Evolutionary conservation across 2,329 filamentous ascomycete genomes (phyloP).

Genomic region (Ophiostoma tasmaniense): DNA sequence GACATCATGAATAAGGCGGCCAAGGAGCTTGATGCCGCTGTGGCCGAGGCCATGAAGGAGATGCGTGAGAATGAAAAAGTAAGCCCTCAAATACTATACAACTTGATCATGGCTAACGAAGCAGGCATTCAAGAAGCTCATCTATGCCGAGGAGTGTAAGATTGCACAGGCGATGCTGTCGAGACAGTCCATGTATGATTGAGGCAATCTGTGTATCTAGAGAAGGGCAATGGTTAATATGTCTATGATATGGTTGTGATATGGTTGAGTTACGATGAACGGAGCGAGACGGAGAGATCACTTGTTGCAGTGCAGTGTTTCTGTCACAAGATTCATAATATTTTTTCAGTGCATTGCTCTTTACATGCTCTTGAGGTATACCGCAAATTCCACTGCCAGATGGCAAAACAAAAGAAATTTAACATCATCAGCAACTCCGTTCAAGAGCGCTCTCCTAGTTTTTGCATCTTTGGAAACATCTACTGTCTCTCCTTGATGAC

Average conservation of each 20-base stretch:
- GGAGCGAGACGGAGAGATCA: background rate
- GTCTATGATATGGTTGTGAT: too few species aligned
- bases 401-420: background rate
- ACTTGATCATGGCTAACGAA: background rate
- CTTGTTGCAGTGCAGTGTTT: background rate
- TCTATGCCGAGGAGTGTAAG: slow-evolving; percentile 21
- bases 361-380: background rate
- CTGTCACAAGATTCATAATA: background rate
- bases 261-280: background rate
- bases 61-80: slow-evolving; percentile 22
- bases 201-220: background rate
- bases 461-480: background rate
- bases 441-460: background rate
- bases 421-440: background rate
- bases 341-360: background rate
- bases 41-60: slow-evolving; percentile 17
- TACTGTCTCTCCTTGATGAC: slow-evolving; percentile 48
- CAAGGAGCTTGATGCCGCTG: slow-evolving; percentile 14
- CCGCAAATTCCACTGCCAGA: background rate
- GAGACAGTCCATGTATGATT: slow-evolving; percentile 20
- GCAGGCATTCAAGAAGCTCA: slow-evolving; percentile 20
- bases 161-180: slow-evolving; percentile 21
- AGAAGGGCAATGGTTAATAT: background rate
- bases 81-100: background rate
- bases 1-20: slow-evolving; percentile 16